Evolutionary conservation across 2,329 filamentous ascomycete genomes (phyloP).

Genomic region (Phyllosticta ampelicida): DNA sequence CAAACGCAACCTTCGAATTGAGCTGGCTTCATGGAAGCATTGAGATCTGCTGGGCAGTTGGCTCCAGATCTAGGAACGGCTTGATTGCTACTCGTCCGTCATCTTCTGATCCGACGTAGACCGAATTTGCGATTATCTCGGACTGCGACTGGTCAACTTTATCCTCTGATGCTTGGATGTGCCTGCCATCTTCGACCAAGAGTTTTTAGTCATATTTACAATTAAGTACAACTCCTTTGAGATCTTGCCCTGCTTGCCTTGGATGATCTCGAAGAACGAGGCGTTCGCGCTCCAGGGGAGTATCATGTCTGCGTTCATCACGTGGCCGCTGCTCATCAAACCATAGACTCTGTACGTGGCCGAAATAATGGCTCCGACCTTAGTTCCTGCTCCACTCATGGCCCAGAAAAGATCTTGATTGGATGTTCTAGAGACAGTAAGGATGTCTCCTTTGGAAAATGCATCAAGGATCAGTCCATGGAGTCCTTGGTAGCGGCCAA

Average conservation of each 20-base stretch:
- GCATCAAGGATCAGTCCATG: constrained; percentile 25
- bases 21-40: not conserved
- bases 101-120: not conserved
- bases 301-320: constrained; percentile 10
- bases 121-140: not conserved
- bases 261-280: not conserved
- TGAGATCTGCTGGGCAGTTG: not conserved
- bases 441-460: constrained; percentile 20
- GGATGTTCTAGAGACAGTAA: constrained; percentile 18
- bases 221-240: not conserved
- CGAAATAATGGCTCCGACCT: constrained; percentile 23
- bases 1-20: not conserved
- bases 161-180: not conserved
- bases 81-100: not conserved
- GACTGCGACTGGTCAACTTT: not conserved
- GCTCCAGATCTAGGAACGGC: not conserved
- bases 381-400: constrained; percentile 27
- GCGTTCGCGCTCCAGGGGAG: not conserved
- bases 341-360: not conserved
- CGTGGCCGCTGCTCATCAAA: constrained; percentile 2
- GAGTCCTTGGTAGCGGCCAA: constrained; percentile 42
- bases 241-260: constrained; percentile 11
- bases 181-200: not conserved
- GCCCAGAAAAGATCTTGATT: constrained; percentile 32
- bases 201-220: not conserved